phyloP scores from a whole-genome alignment of 148 eudicot genomes.

The Vaccinium myrtillus region DNA sequence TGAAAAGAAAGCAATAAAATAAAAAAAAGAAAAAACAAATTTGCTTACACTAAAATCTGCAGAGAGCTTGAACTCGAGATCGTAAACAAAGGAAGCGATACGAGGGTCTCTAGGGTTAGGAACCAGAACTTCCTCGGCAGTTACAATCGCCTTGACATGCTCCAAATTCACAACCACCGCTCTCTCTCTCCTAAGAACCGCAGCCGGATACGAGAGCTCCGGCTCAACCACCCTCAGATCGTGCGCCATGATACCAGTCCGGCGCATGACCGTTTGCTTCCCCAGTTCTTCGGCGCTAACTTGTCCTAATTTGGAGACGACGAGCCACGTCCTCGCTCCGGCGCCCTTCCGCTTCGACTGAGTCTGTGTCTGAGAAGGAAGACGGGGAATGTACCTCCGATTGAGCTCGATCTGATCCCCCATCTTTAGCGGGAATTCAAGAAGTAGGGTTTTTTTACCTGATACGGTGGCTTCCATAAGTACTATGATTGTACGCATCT shows the following conservation, averaged over 20 bases:
- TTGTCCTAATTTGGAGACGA: not conserved
- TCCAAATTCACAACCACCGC: slow-evolving; percentile 11
- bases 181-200: not conserved
- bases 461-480: no score
- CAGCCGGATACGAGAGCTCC: not conserved
- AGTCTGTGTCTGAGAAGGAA: not conserved
- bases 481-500: no score
- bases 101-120: not conserved
- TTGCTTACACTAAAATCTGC: not conserved
- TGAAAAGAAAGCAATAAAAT: no score
- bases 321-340: not conserved
- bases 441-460: not conserved
- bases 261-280: not conserved
- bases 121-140: not conserved
- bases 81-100: not conserved
- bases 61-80: slow-evolving; percentile 4
- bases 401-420: not conserved
- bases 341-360: not conserved
- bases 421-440: not conserved
- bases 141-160: slow-evolving; percentile 4
- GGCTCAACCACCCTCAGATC: not conserved
- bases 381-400: not conserved
- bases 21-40: not conserved
- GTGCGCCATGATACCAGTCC: not conserved
- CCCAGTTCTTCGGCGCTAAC: not conserved